Evolutionary conservation across 768 basidiomycete genomes (phyloP), one percentile per base, ranked within the genome.

Genomic region (Rhodotorula sphaerocarpa): DNA sequence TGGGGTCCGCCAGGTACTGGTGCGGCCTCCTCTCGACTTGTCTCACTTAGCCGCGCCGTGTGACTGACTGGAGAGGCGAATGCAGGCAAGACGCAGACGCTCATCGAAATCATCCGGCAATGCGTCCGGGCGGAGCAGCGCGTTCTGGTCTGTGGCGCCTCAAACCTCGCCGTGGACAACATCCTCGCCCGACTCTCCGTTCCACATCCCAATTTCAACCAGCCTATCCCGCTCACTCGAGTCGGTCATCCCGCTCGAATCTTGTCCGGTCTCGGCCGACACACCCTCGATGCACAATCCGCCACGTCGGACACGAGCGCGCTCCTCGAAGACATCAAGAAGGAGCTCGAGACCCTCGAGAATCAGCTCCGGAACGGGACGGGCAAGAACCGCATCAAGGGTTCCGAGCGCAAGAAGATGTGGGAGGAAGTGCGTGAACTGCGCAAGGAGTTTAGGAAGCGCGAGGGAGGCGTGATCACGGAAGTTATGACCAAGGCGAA

Each of bases 191-290:
- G 95, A 25, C 79, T 99, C 15, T 63, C 75, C 0, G 63, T 72
- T 0, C 77, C 61, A 61, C 71, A 30, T 53, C 72, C 51, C 4
- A 21, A 57, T 31, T 54, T 18, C 12, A 21, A 33, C 16, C 9
- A 7, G n/a, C 39, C 59, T 12, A 64, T 67, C 55, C 74, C 47
- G 72, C 82, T 85, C 11, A 90, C 91, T 0, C 81, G 95, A n/a
- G 80, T 99, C 18, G 95, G 95, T 0, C 95, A 99, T 75, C 95
- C 95, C 0, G 93, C 95, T 0, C 82, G 95, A 30, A 86, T 97
- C 1, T 86, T 95, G 79, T 79, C 84, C 33, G 70, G 72, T 23
- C 73, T 81, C 18, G 70, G 77, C 3, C 41, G 61, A 3, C 61
- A 75, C 21, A 79, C 78, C 3, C 73, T 79, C 45, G 78, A 79